Evolutionary conservation across 805 yeast species (phyloP), one percentile per base, ranked within the genome.

Genomic region (Saccharomycopsis fodiens): DNA sequence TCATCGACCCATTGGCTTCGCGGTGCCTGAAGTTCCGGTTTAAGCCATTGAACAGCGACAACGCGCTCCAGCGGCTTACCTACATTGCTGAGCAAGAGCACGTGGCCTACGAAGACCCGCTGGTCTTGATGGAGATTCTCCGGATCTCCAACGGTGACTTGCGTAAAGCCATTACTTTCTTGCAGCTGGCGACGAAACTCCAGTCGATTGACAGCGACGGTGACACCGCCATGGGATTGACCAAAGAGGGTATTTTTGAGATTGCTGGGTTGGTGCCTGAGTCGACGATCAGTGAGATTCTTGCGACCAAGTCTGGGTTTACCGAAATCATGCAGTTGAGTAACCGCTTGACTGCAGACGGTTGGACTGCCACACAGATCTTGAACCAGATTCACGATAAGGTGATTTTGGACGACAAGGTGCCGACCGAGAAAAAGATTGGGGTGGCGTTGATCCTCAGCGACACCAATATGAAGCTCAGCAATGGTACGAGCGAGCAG

Each of bases 11-110:
- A 1, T 67, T 93, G 48, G 96, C 97, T 3, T 86, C 96, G 41
- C 75, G 99, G 60, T 93, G 98, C 65, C 86, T 97, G 35, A 93
- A 93, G 62, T 93, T 93, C 63, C 70, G 98, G 55, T 93, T 93
- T 68, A 80, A 80, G 56, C 77, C 84, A 34, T 70, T 93, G 48
- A 89, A 85, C 56, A 73, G 77, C 51, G 67, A 64, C 1, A 79
- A 82, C 57, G 94, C 97, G 0, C 63, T 86, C 44, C 67, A 61
- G 10, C 72, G 98, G 53, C 67, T 93, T 48, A 61, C 70, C 53
- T 75, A 68, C 51, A 81, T 93, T 47, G 72, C 79, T 15, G 67
- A 74, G 1, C 51, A 63, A 35, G 81, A 83, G 53, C 68, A 69
- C 35, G 62, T 70, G 3, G 57, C 69, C 5, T 54, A 57, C 12